Base-by-base conservation (phyloP, 257 asterid species). In the Salvia rosmarinus region DNA sequence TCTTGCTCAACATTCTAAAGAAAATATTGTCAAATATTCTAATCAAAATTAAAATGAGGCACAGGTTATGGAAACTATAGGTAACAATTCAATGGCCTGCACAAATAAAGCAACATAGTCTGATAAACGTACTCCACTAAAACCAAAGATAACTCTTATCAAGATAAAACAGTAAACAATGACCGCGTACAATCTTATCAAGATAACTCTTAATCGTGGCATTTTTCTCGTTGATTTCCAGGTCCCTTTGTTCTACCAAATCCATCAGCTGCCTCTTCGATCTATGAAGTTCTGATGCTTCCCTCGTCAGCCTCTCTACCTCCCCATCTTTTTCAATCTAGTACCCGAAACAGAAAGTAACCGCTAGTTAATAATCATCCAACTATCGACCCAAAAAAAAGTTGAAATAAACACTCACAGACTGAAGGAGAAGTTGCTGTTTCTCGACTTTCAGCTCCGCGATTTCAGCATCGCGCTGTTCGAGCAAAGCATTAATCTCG, bases 211-310 rank as follows among this genome's bases (percentile, higher is more conserved):
- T 88, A 67, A 86, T 81, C 30, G 89, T 86, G 28, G 91, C 83
- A 78, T 82, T 89, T 78, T 88, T 95, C 94, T 95, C 98, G 63
- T 86, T 77, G 75, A 89, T 81, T 75, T 91, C 96, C 75, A 77
- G 61, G 55, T 95, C 98, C 81, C 85, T 91, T 73, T 82, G 88
- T 86, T 86, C 96, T 83, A 91, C 54, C 76, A 91, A 70, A 42
- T 91, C 98, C 88, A 91, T 84, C 89, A 95, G 69, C 75, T 95
- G 95, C 79, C 96, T 88, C 83, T 91, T 95, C 1, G 96, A 88
- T 78, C 84, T 88, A 77, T 85, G 96, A 17, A 84, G 83, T 74
- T 95, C 98, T 3, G 88, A 75, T 3, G 82, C 82, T 75, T 88
- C 98, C 75, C 84, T 75, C 9, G 80, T 71, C 80, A 88, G 74